Base-by-base conservation (phyloP, 768 basidiomycete species). In the Lentinula detonsa region DNA sequence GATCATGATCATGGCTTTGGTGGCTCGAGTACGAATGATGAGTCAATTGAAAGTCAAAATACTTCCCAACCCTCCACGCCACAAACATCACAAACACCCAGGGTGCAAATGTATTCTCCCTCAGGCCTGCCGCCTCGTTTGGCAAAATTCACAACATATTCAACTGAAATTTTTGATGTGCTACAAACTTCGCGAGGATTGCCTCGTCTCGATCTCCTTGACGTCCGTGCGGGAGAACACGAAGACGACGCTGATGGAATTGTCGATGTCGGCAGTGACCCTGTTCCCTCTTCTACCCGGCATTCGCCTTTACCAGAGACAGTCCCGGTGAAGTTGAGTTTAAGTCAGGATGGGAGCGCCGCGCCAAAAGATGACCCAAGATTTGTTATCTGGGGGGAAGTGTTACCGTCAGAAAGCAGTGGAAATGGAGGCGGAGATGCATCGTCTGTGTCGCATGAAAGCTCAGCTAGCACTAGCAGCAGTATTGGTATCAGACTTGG, bases 321-420 rank as follows among this genome's bases (percentile, higher is more conserved):
- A 35, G 85, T 86, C 2, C 88, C 91, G 33, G 86, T 91, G 72
- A 87, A 84, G 69, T 76, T 93, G 68, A 88, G 87, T 1, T 71
- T 91, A 13, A 79, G 83, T 28, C 71, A 82, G 0, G 87, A 90
- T 39, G 84, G 88, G 60, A 83, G 80, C 33, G 85, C 86, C 13
- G 82, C 87, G 1, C 92, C 92, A 6, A 83, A 87, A 13, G 89
- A 95, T 64, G 94, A 97, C 65, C 93, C 94, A 15, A 83, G 93
- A 0, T 95, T 95, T 68, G 91, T 94, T 40, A 86, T 96, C 7
- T 97, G 94, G 94, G 93, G 91, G 31, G 84, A 86, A 65, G 73
- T 79, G 13, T 11, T 1, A 21, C 34, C 59, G n/a, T 60, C 34
- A 10, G 35, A 39, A 16, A n/a, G 13, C 15, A 37, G 16, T 46